Conservation (phyloP, 345 rosid species). For the thale cress (Arabidopsis thaliana) region TAIR10.1 NC_003070.9:23197001-23197500, state of each 20-base stretch:
- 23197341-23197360: neutral
- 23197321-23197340: neutral
- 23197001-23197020: neutral
- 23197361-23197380: neutral
- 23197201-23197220: constrained; percentile 11
- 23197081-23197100: neutral
- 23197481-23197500: no score
- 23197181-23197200: neutral
- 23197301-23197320: neutral
- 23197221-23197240: constrained; percentile 17
- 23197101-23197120: neutral
- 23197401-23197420: neutral
- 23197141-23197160: neutral
- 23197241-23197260: constrained; percentile 3
- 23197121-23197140: constrained; percentile 8
- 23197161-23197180: neutral
- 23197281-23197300: neutral
- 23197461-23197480: no score
- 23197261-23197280: neutral
- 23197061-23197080: neutral
- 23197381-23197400: neutral
- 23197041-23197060: neutral
- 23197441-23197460: no score
- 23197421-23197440: no score
- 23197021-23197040: neutral